Base-by-base conservation (phyloP, 83 land plant genomes). In the Diphasiastrum complanatum region DNA sequence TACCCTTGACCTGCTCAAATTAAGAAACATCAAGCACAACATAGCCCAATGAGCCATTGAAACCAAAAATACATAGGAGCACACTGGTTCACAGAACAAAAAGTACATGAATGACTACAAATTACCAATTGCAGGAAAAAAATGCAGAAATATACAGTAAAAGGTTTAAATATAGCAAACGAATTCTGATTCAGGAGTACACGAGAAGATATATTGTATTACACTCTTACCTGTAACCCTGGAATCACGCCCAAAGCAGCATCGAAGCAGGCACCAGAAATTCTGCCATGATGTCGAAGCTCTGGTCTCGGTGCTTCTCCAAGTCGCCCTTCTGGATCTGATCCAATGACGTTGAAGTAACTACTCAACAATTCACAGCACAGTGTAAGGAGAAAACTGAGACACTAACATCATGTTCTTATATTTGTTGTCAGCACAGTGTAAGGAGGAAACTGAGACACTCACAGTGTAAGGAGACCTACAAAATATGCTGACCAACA, bases 261-360 rank as follows among this genome's bases (percentile, higher is more conserved):
- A 85, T 87, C 89, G 58, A 87, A 85, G 66, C 95, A 87, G 45
- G 95, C 95, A 75, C 95, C 95, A 16, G 90, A 85, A n/a, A 87
- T 87, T 1, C 95, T 77, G 5, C 90, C 90, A 73, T 81, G 85
- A 60, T 87, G 79, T 1, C 90, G 79, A 12, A 85, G 67, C 54
- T 87, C 90, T 49, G 95, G 90, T 48, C 83, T 75, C 0, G 95
- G 90, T 61, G 95, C 86, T 77, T 87, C 95, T 3, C 95, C 95
- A 34, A 87, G 52, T 47, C 84, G 72, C 40, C 95, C 95, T 41
- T 82, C 81, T 29, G 90, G 90, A 66, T 87, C 95, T 36, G 95
- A 87, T 5, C 95, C 95, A 71, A 87, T 81, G 18, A 87, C 95
- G 76, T 87, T 87, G 63, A 87, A 87, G 63, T 87, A 87, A 46